Base-by-base conservation (phyloP, 1,139 yeast species). In the Yamadazyma oceani region DNA sequence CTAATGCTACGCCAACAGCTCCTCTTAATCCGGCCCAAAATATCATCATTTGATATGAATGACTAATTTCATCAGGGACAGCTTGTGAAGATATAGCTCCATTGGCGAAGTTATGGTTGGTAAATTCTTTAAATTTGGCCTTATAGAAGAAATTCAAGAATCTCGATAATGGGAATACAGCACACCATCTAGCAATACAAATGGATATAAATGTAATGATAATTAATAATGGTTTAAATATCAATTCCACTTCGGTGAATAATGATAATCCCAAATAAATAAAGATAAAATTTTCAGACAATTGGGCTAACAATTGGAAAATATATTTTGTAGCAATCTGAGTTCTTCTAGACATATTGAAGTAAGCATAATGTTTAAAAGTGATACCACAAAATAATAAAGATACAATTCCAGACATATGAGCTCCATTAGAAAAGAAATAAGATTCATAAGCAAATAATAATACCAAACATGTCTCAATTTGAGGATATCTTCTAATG, bases 1-100 rank as follows among this genome's bases (percentile, higher is more conserved):
- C 98, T 53, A 94, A 74, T 0, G 98, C 99, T 2, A 94, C 99
- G 48, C 99, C 99, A 25, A 94, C 99, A 1, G 99, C 99, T 42
- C 99, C 99, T 55, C 99, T 75, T 42, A 94, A 71, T 5, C 99
- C 99, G 2, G 98, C 98, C 99, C 99, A 94, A 62, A 94, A 94
- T 34, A 94, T 87, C 98, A 94, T 92, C 88, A 90, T 88, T 64
- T 94, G 98, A 60, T 94, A 94, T 42, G 86, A 88, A 51, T 88
- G 94, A 16, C 96, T 92, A 43, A 94, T 89, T 62, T 90, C 97
- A 51, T 90, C 97, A 1, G 86, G 85, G n/a, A 72, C 64, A 5
- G 75, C 58, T 26, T 67, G 64, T 5, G 61, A 53, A 1, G 69
- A 52, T 26, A 72, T 60, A 12, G 73, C 74, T 17, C 73, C 75